Base-by-base conservation (phyloP, 495 filamentous ascomycete species). In the Penicillium alfredii region DNA sequence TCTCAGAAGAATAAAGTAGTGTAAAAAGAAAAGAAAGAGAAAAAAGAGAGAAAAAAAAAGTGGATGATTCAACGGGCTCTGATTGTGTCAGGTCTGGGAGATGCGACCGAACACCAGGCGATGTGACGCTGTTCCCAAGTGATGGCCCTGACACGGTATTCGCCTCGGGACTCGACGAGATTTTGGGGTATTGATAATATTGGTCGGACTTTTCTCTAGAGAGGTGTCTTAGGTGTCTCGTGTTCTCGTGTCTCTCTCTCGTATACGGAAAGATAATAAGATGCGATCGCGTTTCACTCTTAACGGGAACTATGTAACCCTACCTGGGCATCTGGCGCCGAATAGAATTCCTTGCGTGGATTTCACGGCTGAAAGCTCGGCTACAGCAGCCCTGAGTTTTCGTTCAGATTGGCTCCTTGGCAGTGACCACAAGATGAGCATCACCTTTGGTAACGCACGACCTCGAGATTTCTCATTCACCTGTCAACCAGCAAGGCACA, bases 41-140 rank as follows among this genome's bases (percentile, higher is more conserved):
- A 19, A 30, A 25, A 33, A 38, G 18, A 33, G 20, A 30, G 17
- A 22, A 30, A 42, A 19, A 25, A 23, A 23, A 42, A 16, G 20
- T 5, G 36, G 19, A 15, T 14, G 8, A 31, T 30, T 30, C 23
- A 15, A 21, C 7, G 3, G 16, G 31, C 31, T 33, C 17, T n/a
- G 16, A 33, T 4, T 33, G 16, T 22, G 27, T 30, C 8, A 30
- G 7, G 27, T 14, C 27, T 12, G 27, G 27, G 31, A 55, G 51
- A 60, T 61, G 55, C 53, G 58, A 62, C 58, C 58, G 44, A 47
- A 36, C 50, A 60, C 49, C 40, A 59, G 50, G 40, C 53, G 47
- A 62, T 60, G 49, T 40, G 53, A 62, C 56, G 50, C 53, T 60
- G 53, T 43, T 51, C n/a, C n/a, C n/a, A n/a, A n/a, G n/a, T n/a